phyloP scores from a whole-genome alignment of 257 asterid genomes.

The Scutellaria barbata region DNA sequence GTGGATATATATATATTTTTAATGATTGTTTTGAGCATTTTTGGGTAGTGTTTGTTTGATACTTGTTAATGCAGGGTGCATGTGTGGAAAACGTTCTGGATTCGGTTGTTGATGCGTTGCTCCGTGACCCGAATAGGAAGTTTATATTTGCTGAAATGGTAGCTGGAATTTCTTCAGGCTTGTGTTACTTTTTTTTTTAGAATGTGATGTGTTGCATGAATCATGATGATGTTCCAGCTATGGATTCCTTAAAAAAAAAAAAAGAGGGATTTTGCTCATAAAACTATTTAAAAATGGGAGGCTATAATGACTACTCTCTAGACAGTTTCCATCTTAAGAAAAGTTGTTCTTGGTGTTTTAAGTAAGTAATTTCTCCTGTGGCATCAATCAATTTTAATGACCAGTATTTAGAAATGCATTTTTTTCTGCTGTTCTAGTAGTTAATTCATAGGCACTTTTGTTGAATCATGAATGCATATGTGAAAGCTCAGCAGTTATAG shows the following conservation, averaged over 20 bases:
- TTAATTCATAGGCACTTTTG: background rate
- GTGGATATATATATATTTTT: background rate
- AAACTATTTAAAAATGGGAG: too few relatives aligned
- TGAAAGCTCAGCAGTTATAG: background rate
- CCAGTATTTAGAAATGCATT: background rate
- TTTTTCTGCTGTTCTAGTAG: slow-evolving; percentile 1
- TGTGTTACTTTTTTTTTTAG: background rate
- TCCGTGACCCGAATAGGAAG: slow-evolving; percentile 71
- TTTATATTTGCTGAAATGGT: slow-evolving; percentile 90
- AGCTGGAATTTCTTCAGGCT: slow-evolving; percentile 23
- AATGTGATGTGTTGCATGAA: background rate
- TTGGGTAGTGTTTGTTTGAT: background rate
- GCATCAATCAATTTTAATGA: background rate
- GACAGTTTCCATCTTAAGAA: too few relatives aligned
- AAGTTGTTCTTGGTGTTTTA: too few relatives aligned
- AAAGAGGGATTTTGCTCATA: too few relatives aligned
- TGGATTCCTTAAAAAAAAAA: too few relatives aligned
- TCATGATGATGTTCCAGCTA: background rate
- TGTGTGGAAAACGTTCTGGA: slow-evolving; percentile 85
- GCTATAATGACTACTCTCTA: too few relatives aligned
- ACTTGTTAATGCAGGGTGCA: slow-evolving; percentile 66
- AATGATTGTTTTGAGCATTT: background rate
- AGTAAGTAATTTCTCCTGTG: slow-evolving; percentile 13
- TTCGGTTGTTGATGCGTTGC: slow-evolving; percentile 70
- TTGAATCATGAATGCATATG: background rate